Evolutionary conservation across 345 rosid species (phyloP).

Genomic region (Salix caprea): DNA sequence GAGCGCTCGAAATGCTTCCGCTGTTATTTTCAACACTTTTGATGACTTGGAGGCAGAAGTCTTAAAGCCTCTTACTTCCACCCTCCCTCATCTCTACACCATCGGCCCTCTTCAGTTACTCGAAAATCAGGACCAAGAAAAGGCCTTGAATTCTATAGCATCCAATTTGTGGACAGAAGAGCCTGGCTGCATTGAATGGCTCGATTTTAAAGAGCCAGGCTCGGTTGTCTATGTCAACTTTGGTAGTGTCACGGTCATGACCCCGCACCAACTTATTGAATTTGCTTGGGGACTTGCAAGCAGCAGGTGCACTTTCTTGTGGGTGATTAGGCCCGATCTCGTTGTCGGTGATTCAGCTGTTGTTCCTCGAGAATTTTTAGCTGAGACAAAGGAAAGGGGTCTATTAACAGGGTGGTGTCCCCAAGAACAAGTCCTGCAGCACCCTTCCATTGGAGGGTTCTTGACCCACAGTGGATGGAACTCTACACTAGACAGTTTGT

Average conservation of each 20-base stretch:
- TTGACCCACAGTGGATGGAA: slow-evolving; percentile 21
- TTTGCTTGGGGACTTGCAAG: slow-evolving; percentile 27
- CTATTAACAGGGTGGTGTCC: slow-evolving; percentile 13
- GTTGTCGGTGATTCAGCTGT: background rate
- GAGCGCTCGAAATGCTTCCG: slow-evolving; percentile 7
- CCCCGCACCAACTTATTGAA: slow-evolving; percentile 13
- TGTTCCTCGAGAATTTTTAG: slow-evolving; percentile 13
- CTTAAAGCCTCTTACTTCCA: background rate
- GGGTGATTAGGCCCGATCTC: slow-evolving; percentile 29
- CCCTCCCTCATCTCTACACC: background rate
- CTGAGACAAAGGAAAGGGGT: slow-evolving; percentile 9
- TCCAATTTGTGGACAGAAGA: slow-evolving; percentile 18
- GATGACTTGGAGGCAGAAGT: slow-evolving; percentile 11
- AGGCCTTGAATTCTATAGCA: background rate
- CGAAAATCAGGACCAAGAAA: background rate
- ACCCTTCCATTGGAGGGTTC: slow-evolving; percentile 18
- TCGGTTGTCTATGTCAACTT: slow-evolving; percentile 13
- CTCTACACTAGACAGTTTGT: slow-evolving; percentile 2
- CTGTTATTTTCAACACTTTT: slow-evolving; percentile 9
- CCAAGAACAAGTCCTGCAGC: slow-evolving; percentile 14
- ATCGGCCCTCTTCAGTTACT: slow-evolving; percentile 13
- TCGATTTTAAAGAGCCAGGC: slow-evolving; percentile 1
- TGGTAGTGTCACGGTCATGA: slow-evolving; percentile 13
- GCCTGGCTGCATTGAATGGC: slow-evolving; percentile 9
- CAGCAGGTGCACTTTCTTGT: slow-evolving; percentile 7